Evolutionary conservation across 1,284 basidiomycete genomes (phyloP).

Genomic region (Trametes pubescens): DNA sequence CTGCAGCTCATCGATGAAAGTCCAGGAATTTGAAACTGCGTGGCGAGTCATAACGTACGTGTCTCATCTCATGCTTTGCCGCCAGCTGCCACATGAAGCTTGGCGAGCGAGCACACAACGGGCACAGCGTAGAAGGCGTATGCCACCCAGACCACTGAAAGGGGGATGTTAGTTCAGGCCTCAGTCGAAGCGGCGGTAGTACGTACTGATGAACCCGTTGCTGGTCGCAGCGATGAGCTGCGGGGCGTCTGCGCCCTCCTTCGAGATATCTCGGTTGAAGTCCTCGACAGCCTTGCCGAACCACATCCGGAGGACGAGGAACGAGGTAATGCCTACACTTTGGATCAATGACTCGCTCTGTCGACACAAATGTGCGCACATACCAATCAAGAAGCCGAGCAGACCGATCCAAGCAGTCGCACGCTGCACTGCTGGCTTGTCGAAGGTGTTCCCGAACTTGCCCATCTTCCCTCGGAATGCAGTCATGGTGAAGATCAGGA

Average conservation of each 20-base stretch:
- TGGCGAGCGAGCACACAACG: slow-evolving; percentile 73
- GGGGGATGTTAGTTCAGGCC: slow-evolving; percentile 9
- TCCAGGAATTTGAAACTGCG: background rate
- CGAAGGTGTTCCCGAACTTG: slow-evolving; percentile 57
- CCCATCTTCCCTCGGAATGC: slow-evolving; percentile 74
- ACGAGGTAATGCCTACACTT: slow-evolving; percentile 66
- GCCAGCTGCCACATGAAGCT: slow-evolving; percentile 60
- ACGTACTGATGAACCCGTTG: slow-evolving; percentile 81
- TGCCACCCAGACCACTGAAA: slow-evolving; percentile 76
- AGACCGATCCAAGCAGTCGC: slow-evolving; percentile 77
- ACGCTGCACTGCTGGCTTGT: slow-evolving; percentile 66
- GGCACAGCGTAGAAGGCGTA: slow-evolving; percentile 79
- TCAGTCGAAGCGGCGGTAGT: background rate
- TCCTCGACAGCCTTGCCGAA: slow-evolving; percentile 81
- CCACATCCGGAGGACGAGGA: slow-evolving; percentile 81
- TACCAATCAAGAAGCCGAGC: slow-evolving; percentile 76
- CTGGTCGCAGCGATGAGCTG: slow-evolving; percentile 68
- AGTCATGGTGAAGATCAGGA: slow-evolving; percentile 70
- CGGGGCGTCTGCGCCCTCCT: slow-evolving; percentile 60
- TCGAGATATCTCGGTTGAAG: slow-evolving; percentile 70
- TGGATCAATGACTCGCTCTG: slow-evolving; percentile 20
- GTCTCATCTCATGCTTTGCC: slow-evolving; percentile 38
- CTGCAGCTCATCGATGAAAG: slow-evolving; percentile 13
- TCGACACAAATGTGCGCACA: slow-evolving; percentile 28
- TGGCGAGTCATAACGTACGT: background rate